Percentiles rank a stretch among this genome's conserved stretches.
These are phyloP conservation scores for Sporothrix dimorphospora DNA, from an alignment of 2,329 filamentous ascomycete genomes.

Conservation along the genomic window DNA sequence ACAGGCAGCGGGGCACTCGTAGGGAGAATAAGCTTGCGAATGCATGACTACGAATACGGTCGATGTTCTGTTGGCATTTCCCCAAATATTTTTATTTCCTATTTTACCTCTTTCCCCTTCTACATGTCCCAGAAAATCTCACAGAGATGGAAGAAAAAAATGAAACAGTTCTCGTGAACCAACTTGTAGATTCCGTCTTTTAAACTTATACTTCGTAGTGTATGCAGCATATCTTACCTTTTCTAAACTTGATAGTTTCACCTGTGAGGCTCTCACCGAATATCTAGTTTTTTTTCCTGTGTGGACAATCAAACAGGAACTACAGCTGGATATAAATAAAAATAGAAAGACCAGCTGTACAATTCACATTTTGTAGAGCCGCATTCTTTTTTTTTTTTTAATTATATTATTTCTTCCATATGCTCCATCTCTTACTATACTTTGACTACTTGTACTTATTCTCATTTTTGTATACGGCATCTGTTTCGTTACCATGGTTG, in stretches of 20 bases:
- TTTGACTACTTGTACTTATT: background rate
- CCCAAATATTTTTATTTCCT: background rate
- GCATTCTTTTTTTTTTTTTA: background rate
- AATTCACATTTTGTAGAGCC: background rate
- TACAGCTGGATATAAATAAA: background rate
- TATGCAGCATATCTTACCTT: background rate
- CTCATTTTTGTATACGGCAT: no score
- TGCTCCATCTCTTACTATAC: no score
- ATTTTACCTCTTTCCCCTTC: background rate
- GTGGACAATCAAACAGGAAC: background rate
- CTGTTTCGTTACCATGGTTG: no score
- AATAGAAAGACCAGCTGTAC: background rate
- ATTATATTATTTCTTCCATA: no score
- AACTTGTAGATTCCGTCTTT: background rate
- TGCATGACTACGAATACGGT: background rate
- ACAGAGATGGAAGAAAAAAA: no score
- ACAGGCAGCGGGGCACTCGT: background rate
- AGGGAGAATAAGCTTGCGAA: background rate
- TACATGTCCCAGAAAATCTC: background rate
- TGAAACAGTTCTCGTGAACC: background rate
- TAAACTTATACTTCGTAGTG: no score
- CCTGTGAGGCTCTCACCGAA: background rate
- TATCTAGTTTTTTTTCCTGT: background rate
- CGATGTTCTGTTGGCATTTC: background rate
- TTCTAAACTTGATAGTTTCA: conserved; percentile 4